A percentile compares a stretch with the other conserved stretches of the same genome.
These are phyloP conservation scores for Juglanconis sp. DNA, from an alignment of 2,329 filamentous ascomycete genomes.

Conservation along the genomic window DNA sequence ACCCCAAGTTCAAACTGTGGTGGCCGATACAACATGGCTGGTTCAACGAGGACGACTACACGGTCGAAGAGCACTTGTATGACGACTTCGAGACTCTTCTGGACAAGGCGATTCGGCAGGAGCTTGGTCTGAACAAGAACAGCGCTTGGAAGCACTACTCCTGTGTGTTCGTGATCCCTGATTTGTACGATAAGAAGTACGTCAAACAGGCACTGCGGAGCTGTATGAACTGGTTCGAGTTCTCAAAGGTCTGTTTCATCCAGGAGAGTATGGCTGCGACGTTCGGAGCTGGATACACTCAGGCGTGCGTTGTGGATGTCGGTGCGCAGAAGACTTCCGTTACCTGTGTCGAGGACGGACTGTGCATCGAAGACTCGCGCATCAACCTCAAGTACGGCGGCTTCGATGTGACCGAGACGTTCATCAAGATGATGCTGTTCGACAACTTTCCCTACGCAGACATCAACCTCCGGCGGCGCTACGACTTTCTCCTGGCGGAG, in stretches of 20 bases:
- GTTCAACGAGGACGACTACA: constrained; percentile 88
- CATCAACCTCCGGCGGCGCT: constrained; percentile 84
- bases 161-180: constrained; percentile 95
- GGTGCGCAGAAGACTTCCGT: constrained; percentile 97
- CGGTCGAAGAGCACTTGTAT: constrained; percentile 73
- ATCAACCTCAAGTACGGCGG: constrained; percentile 95
- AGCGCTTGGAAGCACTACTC: constrained; percentile 87
- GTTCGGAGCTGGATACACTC: constrained; percentile 91
- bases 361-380: constrained; percentile 90
- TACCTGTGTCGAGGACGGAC: constrained; percentile 93
- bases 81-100: constrained; percentile 85
- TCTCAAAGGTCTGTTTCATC: constrained; percentile 86
- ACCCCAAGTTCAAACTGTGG: constrained; percentile 84
- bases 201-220: constrained; percentile 82
- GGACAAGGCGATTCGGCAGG: constrained; percentile 80
- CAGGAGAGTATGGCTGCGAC: constrained; percentile 94
- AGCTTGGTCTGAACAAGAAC: constrained; percentile 73
- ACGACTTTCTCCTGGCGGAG: constrained; percentile 90
- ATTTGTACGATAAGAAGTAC: constrained; percentile 92
- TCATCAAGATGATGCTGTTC: constrained; percentile 96
- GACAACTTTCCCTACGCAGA: constrained; percentile 95
- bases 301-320: constrained; percentile 91
- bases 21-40: constrained; percentile 87
- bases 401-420: constrained; percentile 87
- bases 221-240: constrained; percentile 84